These are phyloP conservation scores for Pichia ethanolica DNA, from an alignment of 805 yeast species.

Conservation along the genomic window DNA sequence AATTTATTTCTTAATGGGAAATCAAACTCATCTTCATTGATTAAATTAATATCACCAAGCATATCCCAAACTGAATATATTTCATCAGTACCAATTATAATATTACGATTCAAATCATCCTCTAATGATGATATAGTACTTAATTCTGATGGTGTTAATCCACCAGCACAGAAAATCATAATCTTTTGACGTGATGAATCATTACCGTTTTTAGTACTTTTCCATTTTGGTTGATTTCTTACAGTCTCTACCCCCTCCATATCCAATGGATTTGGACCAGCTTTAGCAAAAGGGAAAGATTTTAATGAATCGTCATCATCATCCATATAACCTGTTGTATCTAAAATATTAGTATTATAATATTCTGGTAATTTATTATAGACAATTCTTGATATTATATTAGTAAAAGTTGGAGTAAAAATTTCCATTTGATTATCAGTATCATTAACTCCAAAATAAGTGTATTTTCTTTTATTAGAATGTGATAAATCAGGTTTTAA, in stretches of 20 bases:
- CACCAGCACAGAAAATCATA: conserved; percentile 82
- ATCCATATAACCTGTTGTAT: conserved; percentile 7
- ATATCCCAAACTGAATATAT: conserved; percentile 40
- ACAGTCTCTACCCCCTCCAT: conserved; percentile 9
- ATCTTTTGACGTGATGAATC: conserved; percentile 51
- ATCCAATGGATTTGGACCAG: conserved; percentile 23
- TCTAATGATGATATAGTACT: conserved; percentile 69
- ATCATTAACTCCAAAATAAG: conserved; percentile 44
- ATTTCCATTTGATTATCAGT: conserved; percentile 21
- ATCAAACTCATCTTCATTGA: conserved; percentile 21
- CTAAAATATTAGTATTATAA: conserved; percentile 14
- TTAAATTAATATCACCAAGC: conserved; percentile 26
- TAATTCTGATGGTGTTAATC: conserved; percentile 75
- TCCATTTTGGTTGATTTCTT: conserved; percentile 26
- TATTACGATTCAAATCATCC: conserved; percentile 53
- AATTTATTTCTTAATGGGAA: conserved; percentile 21
- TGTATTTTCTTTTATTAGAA: conserved; percentile 39
- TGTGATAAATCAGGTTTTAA: conserved; percentile 32
- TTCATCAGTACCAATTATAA: conserved; percentile 76
- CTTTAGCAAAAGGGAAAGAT: conserved; percentile 43
- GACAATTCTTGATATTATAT: conserved; percentile 22
- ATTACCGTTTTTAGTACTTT: conserved; percentile 17
- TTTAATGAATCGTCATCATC: conserved; percentile 36
- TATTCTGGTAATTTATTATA: conserved; percentile 23
- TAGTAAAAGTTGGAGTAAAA: conserved; percentile 22